Conservation (phyloP, 352 stramenopile genomes). For the Lagenidium sp. region DNA sequence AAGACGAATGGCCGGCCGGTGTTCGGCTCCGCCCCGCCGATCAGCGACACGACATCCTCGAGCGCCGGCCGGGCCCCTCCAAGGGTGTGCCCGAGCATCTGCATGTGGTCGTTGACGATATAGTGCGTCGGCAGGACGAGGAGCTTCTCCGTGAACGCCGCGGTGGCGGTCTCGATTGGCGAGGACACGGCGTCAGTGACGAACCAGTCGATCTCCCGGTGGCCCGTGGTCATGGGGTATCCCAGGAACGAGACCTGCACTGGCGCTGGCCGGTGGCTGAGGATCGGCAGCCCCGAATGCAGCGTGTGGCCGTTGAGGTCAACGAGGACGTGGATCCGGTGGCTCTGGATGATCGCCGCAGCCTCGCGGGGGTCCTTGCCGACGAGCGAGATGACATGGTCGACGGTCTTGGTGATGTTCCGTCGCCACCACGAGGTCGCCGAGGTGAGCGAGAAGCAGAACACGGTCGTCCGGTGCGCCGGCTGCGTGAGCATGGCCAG, state of each 20-base stretch:
- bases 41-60: constrained; percentile 8
- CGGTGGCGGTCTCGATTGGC: constrained; percentile 21
- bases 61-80: constrained; percentile 15
- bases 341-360: constrained; percentile 34
- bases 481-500: constrained; percentile 31
- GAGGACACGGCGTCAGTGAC: constrained; percentile 49
- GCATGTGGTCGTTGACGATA: constrained; percentile 80
- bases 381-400: constrained; percentile 57
- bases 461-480: constrained; percentile 32
- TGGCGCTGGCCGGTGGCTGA: constrained; percentile 46
- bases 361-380: constrained; percentile 41
- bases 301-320: constrained; percentile 84
- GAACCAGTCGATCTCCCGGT: constrained; percentile 53
- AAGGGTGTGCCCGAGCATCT: constrained; percentile 55
- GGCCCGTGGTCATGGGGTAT: constrained; percentile 67
- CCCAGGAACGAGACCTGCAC: constrained; percentile 70
- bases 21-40: constrained; percentile 1
- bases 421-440: constrained; percentile 65
- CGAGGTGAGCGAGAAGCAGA: constrained; percentile 59
- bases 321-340: constrained; percentile 64
- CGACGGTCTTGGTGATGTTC: constrained; percentile 65
- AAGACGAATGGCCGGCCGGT: constrained; percentile 37
- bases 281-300: constrained; percentile 55
- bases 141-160: constrained; percentile 64
- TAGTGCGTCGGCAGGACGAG: constrained; percentile 64